Base-by-base conservation (phyloP, 345 rosid species). In the Litchi chinensis region DNA sequence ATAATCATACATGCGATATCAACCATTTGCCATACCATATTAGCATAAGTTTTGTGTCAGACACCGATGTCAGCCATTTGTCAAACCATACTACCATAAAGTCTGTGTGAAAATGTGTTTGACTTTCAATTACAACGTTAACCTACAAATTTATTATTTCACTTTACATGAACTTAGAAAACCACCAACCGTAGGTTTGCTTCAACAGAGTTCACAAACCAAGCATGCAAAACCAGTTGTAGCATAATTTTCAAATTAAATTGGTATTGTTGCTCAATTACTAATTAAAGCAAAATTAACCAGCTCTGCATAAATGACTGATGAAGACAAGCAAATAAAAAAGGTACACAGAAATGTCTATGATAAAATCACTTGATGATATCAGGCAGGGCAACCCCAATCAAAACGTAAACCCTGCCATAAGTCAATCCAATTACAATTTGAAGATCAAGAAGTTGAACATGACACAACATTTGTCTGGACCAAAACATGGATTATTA, bases 391-490 rank as follows among this genome's bases (percentile, higher is more conserved):
- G 65, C 6, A 16, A 41, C 40, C n/a, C 43, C 9, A 19, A 68
- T 40, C 65, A 68, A 21, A 76, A 76, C 59, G 46, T 19, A 68
- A 68, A 67, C 64, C 21, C 5, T 13, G 74, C 74, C 60, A 28
- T 15, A 44, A 50, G 3, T 15, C 11, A 32, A 16, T 50, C 57
- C 13, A 43, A 22, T 0, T 41, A 10, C 18, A 24, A 5, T 60
- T 26, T 26, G 21, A 59, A 40, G 43, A 5, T 15, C 41, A 39
- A 56, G 62, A 67, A 12, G 65, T 60, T 59, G 44, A 60, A 5
- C 46, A 60, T 41, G 54, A 59, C 37, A 57, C 24, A 40, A 68
- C 65, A 69, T 41, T 41, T 59, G 56, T 43, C 74, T 11, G 4
- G 37, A 40, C 54, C 10, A 40, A 69, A 76, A 12, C 60, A 8